phyloP scores from a whole-genome alignment of 2,329 filamentous ascomycete species.

The Clarireedia monteithiana region DNA sequence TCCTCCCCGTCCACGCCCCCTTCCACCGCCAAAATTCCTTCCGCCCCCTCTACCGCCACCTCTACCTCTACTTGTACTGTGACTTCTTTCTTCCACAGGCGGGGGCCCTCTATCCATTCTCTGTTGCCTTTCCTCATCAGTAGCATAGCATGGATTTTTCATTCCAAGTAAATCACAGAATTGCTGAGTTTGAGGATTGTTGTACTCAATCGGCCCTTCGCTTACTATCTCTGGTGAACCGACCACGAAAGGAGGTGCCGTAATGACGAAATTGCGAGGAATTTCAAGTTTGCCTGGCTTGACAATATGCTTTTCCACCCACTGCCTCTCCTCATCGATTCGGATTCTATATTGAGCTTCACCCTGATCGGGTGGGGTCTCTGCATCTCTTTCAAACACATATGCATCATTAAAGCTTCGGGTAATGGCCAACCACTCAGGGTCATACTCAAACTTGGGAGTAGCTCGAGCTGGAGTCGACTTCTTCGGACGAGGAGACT shows the following conservation, averaged over 20 bases:
- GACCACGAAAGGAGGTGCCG: conserved; percentile 63
- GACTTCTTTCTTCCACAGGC: conserved; percentile 30
- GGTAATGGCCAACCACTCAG: conserved; percentile 92
- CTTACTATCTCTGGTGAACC: conserved; percentile 47
- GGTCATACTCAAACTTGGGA: conserved; percentile 56
- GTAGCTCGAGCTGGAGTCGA: conserved; percentile 11
- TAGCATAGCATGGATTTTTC: conserved; percentile 65
- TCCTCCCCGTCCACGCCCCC: conserved; percentile 7
- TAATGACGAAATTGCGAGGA: conserved; percentile 69
- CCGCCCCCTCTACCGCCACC: conserved; percentile 29
- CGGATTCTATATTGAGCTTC: conserved; percentile 59
- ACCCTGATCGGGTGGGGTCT: conserved; percentile 52
- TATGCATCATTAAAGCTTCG: conserved; percentile 67
- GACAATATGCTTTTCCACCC: conserved; percentile 74
- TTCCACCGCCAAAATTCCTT: conserved; percentile 23
- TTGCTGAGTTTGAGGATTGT: conserved; percentile 73
- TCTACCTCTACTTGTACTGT: conserved; percentile 26
- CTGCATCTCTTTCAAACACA: conserved; percentile 48
- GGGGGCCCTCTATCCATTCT: conserved; percentile 52
- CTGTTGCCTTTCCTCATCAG: conserved; percentile 58
- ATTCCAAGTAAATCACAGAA: conserved; percentile 78
- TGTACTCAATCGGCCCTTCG: conserved; percentile 71
- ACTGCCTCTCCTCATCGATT: conserved; percentile 64
- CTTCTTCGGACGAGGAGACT: conserved; percentile 10
- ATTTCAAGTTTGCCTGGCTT: conserved; percentile 53